Conservation (phyloP, 177 flowering plant genomes). For the Vitis hybrid region DNA sequence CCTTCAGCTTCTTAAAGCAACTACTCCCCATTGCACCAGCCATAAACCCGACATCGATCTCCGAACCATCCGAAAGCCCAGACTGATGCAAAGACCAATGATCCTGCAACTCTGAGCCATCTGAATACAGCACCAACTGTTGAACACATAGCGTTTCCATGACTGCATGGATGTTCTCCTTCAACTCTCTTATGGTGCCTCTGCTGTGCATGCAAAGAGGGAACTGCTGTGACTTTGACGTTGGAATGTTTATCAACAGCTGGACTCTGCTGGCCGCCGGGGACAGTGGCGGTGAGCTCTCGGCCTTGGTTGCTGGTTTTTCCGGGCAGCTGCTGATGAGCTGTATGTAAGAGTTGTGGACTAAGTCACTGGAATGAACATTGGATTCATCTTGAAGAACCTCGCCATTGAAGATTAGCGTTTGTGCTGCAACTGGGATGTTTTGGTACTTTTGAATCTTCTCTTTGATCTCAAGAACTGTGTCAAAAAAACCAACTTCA, state of each 20-base stretch:
- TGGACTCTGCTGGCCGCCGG: slow-evolving; percentile 26
- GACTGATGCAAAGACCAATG: slow-evolving; percentile 27
- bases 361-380: slow-evolving; percentile 48
- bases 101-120: slow-evolving; percentile 42
- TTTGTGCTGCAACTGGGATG: slow-evolving; percentile 51
- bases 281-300: slow-evolving; percentile 2
- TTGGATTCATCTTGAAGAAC: slow-evolving; percentile 48
- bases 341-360: slow-evolving; percentile 47
- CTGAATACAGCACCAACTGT: slow-evolving; percentile 19
- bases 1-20: slow-evolving; percentile 41
- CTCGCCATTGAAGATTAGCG: slow-evolving; percentile 59
- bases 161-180: slow-evolving; percentile 46
- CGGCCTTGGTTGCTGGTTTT: neutral
- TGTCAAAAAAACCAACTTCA: slow-evolving; percentile 76
- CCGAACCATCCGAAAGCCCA: slow-evolving; percentile 35
- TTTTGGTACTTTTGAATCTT: slow-evolving; percentile 58
- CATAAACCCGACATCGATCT: slow-evolving; percentile 36
- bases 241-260: slow-evolving; percentile 10
- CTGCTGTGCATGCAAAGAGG: slow-evolving; percentile 31
- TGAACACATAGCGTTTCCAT: slow-evolving; percentile 24
- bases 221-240: slow-evolving; percentile 25
- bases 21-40: slow-evolving; percentile 9
- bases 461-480: slow-evolving; percentile 69
- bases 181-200: slow-evolving; percentile 37
- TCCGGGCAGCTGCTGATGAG: slow-evolving; percentile 31